These are phyloP conservation scores for Delitschia confertaspora DNA, from an alignment of 495 filamentous ascomycete species.

Conservation along the genomic window DNA sequence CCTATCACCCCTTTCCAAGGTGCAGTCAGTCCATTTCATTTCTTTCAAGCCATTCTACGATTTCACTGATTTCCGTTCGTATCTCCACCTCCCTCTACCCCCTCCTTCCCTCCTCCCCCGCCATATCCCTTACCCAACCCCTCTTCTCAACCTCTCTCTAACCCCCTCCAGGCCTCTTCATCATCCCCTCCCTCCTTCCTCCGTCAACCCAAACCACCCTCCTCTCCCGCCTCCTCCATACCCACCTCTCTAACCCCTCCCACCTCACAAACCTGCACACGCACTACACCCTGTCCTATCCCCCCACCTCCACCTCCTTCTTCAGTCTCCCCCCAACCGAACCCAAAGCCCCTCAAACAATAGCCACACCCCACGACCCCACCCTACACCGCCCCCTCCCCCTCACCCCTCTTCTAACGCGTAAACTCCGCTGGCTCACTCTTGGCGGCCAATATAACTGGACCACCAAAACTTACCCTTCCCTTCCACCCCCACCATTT, in stretches of 20 bases:
- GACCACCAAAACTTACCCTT: slow-evolving; percentile 73
- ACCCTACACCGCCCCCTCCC: slow-evolving; percentile 59
- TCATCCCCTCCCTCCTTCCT: slow-evolving; percentile 66
- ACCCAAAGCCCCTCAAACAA: background rate
- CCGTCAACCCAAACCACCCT: slow-evolving; percentile 56
- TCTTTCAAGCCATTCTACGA: background rate
- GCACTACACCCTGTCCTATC: slow-evolving; percentile 71
- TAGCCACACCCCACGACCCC: slow-evolving; percentile 55
- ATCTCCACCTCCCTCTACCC: background rate
- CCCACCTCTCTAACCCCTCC: slow-evolving; percentile 61
- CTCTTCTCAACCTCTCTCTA: slow-evolving; percentile 2
- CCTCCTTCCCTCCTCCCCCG: background rate
- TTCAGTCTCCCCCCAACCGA: slow-evolving; percentile 37
- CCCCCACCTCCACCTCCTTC: slow-evolving; percentile 39
- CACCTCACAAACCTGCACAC: slow-evolving; percentile 83
- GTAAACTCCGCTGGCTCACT: slow-evolving; percentile 85
- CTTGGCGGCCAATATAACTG: slow-evolving; percentile 93
- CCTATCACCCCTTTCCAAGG: background rate
- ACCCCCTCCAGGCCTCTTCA: slow-evolving; percentile 52
- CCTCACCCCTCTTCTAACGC: slow-evolving; percentile 55
- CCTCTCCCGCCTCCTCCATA: slow-evolving; percentile 62
- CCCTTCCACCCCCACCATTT: slow-evolving; percentile 51
- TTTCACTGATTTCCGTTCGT: background rate
- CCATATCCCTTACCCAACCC: background rate
- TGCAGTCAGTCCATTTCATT: slow-evolving; percentile 4